Evolutionary conservation across 2,329 filamentous ascomycete species (phyloP), one percentile per base, ranked within the genome.

Genomic region (Aspergillus pseudotamarii): DNA sequence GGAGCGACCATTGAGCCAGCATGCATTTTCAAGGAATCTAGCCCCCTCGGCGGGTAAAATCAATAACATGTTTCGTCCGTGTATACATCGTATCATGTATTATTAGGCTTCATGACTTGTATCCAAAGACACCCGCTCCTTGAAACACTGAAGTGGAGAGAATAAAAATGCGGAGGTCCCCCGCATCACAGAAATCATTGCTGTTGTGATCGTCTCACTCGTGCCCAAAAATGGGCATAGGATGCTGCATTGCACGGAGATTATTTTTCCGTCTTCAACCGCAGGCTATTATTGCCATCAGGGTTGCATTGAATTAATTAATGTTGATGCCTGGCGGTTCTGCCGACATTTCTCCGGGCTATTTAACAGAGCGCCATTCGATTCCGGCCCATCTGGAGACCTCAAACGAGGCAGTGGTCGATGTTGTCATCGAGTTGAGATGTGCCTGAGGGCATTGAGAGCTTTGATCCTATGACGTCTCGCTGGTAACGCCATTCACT

Each of bases 291-390:
- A 36, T 16, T 54, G 4, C 19, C 30, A n/a, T 5, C 19, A 41
- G 38, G 16, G 38, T 41, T 41, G 16, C 38, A 41, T 16, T n/a
- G 38, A n/a, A 23, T 54, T 23, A n/a, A 23, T 54, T 23, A 54
- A 54, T 21, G 51, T 23, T 54, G 51, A 21, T 54, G 51, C 51
- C 51, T 54, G 51, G 51, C n/a, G 30, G 30, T 54, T 54, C 51
- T 23, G 51, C 51, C 51, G 51, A 54, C n/a, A 36, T 34, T 54
- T 54, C n/a, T 54, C 51, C 51, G 51, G 30, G 19, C 10, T 54
- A 54, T 54, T 53, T 34, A 21, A n/a, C n/a, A 21, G 10, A 19
- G 14, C 16, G 8, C 50, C 26, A 41, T 19, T 41, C 38, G n/a
- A 19, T 41, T n/a, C 38, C 38, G 16, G 38, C 19, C 6, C 38